phyloP scores from a whole-genome alignment of 768 basidiomycete genomes.

The Hysterangium stoloniferum region DNA sequence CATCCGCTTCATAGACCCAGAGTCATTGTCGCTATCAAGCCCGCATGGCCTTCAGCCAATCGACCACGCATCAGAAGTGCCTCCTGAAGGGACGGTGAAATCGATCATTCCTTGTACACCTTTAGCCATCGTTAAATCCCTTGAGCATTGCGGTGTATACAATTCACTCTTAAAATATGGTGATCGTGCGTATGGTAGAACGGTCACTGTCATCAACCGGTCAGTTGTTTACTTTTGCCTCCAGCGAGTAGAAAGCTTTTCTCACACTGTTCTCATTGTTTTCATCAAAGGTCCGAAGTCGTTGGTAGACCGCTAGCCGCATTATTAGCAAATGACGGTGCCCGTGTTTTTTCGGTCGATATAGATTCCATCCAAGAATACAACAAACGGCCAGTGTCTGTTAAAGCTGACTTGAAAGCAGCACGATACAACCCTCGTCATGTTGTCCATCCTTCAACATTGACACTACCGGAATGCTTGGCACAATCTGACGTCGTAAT shows the following conservation, averaged over 20 bases:
- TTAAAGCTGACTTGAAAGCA: conserved; percentile 19
- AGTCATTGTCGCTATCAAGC: conserved; percentile 48
- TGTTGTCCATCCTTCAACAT: conserved; percentile 58
- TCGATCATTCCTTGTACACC: conserved; percentile 97
- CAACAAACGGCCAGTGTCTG: conserved; percentile 71
- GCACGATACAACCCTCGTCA: conserved; percentile 79
- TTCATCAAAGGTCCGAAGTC: conserved; percentile 76
- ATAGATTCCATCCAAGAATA: conserved; percentile 97
- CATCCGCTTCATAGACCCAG: conserved; percentile 85
- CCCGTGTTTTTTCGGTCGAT: conserved; percentile 90
- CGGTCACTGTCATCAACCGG: conserved; percentile 92
- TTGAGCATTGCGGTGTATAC: conserved; percentile 89
- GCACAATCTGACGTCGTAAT: conserved; percentile 87
- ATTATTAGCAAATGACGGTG: conserved; percentile 92
- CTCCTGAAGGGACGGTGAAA: conserved; percentile 84
- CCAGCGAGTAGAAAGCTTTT: neutral
- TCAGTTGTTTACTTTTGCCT: conserved; percentile 32
- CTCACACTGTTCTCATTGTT: conserved; percentile 4
- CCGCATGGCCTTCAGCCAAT: conserved; percentile 28
- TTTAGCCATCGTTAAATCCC: conserved; percentile 89
- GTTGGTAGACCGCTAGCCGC: conserved; percentile 97
- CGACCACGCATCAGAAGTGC: conserved; percentile 35
- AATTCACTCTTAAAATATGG: conserved; percentile 89
- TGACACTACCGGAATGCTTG: conserved; percentile 74
- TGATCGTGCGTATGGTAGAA: conserved; percentile 89